Base-by-base conservation (phyloP, 1,139 yeast species). In the Yamadazyma mexicana region DNA sequence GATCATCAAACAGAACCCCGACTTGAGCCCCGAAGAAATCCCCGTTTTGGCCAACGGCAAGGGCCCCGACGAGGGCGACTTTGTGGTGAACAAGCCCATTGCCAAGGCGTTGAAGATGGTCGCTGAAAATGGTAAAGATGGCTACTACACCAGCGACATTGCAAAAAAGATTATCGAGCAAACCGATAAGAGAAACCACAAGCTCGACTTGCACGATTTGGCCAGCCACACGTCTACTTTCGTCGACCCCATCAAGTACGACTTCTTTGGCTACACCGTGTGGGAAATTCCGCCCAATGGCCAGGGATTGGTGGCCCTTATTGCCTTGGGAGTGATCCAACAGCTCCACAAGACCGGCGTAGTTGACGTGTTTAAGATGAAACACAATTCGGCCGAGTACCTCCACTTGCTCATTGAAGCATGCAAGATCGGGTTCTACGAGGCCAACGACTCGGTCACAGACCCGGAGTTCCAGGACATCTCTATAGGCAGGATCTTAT, bases 251-350 rank as follows among this genome's bases (percentile, higher is more conserved):
- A 75, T 84, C 22, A 61, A 64, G 11, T 59, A 78, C 39, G 75
- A 69, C 20, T 64, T 75, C 43, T 57, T 69, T 40, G 73, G 75
- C 41, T 55, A 58, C 34, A 63, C 71, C 44, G 53, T 79, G 46
- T 83, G 87, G 84, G 92, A 84, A 55, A 81, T 83, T 44, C 92
- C 95, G 6, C 94, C 95, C 22, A 86, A 82, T 56, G 89, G 94
- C 4, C 87, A 84, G 39, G 94, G 92, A 3, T 61, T 85, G 20
- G 85, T 85, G 30, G 92, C 89, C 0, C 64, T 85, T 33, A 63
- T 83, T 26, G 80, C 89, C 0, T 59, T 84, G n/a, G 94, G 94
- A 0, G 66, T 83, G 33, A 73, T 87, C 44, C 75, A 74, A 47
- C 75, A 77, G 33, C 63, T 82, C 42, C 77, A 80, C 38, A 69